phyloP scores from a whole-genome alignment of 176 grass and related monocot genomes.

The Zoysia japonica region DNA sequence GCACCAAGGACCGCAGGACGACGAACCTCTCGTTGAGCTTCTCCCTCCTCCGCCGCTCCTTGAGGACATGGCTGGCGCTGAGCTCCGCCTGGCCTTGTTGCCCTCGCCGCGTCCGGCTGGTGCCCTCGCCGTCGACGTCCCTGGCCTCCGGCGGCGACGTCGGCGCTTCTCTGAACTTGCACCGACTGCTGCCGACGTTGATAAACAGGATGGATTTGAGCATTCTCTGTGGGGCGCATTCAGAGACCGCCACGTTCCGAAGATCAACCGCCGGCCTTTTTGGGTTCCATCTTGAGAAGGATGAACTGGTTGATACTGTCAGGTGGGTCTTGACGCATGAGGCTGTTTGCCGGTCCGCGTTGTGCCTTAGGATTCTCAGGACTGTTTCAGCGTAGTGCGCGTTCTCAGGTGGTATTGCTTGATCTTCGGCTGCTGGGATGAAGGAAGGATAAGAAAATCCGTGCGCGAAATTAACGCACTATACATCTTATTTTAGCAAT shows the following conservation, averaged over 20 bases:
- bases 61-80: conserved; percentile 72
- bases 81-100: conserved; percentile 39
- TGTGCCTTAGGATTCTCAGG: conserved; percentile 52
- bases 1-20: conserved; percentile 72
- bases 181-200: conserved; percentile 23
- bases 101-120: conserved; percentile 28
- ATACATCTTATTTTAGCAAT: background rate
- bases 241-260: conserved; percentile 3
- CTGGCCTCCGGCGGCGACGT: conserved; percentile 37
- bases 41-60: conserved; percentile 74
- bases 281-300: conserved; percentile 66
- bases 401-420: conserved; percentile 64
- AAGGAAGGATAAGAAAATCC: background rate
- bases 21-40: conserved; percentile 92
- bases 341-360: conserved; percentile 14
- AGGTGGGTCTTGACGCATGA: conserved; percentile 30
- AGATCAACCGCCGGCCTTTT: conserved; percentile 13
- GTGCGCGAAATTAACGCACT: too few species aligned
- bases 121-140: conserved; percentile 40
- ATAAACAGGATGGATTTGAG: conserved; percentile 55
- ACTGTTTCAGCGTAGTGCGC: conserved; percentile 71
- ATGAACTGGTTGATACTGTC: conserved; percentile 37
- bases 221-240: conserved; percentile 49
- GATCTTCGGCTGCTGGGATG: conserved; percentile 38
- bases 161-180: conserved; percentile 28